Percentiles rank a stretch among this genome's conserved stretches.
Evolutionary conservation across 1,284 basidiomycete species (phyloP).

Genomic region (Calocybe gambosa): DNA sequence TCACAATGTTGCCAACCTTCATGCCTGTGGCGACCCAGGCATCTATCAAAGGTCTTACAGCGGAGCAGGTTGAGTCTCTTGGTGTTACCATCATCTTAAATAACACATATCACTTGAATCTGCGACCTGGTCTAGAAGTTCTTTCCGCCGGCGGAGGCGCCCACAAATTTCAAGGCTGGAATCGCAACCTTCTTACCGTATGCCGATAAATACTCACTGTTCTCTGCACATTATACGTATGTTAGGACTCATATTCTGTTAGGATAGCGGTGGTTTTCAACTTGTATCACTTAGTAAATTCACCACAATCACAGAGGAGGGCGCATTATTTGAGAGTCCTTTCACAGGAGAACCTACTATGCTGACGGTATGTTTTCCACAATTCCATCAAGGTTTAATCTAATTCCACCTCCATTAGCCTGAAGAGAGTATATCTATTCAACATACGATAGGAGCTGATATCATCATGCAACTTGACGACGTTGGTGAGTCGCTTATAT

Average conservation of each 20-base stretch:
- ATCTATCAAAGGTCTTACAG: conserved; percentile 78
- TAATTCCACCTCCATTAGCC: conserved; percentile 42
- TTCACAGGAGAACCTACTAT: conserved; percentile 80
- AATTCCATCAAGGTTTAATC: conserved; percentile 7
- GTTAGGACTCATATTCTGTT: neutral
- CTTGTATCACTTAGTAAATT: conserved; percentile 81
- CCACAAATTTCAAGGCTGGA: conserved; percentile 83
- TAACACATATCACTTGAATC: conserved; percentile 81
- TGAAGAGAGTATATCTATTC: conserved; percentile 80
- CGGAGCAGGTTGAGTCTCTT: conserved; percentile 76
- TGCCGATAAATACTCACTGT: conserved; percentile 20
- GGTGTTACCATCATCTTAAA: conserved; percentile 78
- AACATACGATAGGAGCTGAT: conserved; percentile 82
- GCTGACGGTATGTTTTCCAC: conserved; percentile 55
- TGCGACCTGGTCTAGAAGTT: conserved; percentile 70
- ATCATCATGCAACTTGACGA: conserved; percentile 91
- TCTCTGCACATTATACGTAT: conserved; percentile 1
- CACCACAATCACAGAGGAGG: conserved; percentile 79
- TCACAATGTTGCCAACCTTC: conserved; percentile 78
- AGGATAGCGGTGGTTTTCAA: conserved; percentile 86
- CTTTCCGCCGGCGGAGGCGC: conserved; percentile 71
- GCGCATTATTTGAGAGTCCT: conserved; percentile 75
- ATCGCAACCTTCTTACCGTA: conserved; percentile 73
- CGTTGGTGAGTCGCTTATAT: conserved; percentile 53
- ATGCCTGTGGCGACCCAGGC: conserved; percentile 90